These are phyloP conservation scores for Cercospora sp. DNA, from an alignment of 2,329 filamentous ascomycete species.

Conservation along the genomic window DNA sequence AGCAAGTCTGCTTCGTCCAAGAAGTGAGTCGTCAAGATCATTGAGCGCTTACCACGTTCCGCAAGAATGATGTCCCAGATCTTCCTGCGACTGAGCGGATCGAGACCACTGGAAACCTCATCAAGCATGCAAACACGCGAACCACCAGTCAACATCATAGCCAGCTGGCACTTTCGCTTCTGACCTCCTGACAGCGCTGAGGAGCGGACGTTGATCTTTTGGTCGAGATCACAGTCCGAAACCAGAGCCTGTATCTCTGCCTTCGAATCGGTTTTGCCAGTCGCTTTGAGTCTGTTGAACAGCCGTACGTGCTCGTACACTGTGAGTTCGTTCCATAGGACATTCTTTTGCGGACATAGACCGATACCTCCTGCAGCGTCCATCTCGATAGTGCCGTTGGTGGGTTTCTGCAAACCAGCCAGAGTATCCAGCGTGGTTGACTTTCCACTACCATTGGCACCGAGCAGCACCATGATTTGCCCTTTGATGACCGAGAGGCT, in stretches of 20 bases:
- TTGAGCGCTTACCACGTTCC: conserved; percentile 77
- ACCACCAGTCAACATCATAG: conserved; percentile 93
- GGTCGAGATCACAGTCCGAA: conserved; percentile 68
- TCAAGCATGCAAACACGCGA: conserved; percentile 87
- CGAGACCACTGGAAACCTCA: conserved; percentile 85
- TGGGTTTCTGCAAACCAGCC: conserved; percentile 74
- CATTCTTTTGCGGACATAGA: conserved; percentile 87
- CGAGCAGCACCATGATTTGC: conserved; percentile 81
- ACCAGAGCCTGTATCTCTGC: conserved; percentile 65
- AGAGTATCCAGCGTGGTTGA: conserved; percentile 85
- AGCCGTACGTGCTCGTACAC: conserved; percentile 80
- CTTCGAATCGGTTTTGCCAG: conserved; percentile 59
- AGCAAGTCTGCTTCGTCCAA: conserved; percentile 89
- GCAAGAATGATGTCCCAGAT: conserved; percentile 92
- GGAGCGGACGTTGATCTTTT: conserved; percentile 70
- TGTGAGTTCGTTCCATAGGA: conserved; percentile 83
- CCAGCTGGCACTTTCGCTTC: conserved; percentile 87
- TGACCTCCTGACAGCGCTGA: conserved; percentile 86
- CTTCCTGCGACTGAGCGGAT: conserved; percentile 81
- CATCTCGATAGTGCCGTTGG: conserved; percentile 72
- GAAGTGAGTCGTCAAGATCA: conserved; percentile 90
- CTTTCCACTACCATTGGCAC: conserved; percentile 87
- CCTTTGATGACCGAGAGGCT: conserved; percentile 71
- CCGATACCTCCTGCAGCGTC: conserved; percentile 76
- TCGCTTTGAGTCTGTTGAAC: conserved; percentile 78